A percentile compares a stretch with the other conserved stretches of the same genome.
These are phyloP conservation scores for Macrolepiota fuliginosa DNA, from an alignment of 768 basidiomycete species.

Conservation along the genomic window DNA sequence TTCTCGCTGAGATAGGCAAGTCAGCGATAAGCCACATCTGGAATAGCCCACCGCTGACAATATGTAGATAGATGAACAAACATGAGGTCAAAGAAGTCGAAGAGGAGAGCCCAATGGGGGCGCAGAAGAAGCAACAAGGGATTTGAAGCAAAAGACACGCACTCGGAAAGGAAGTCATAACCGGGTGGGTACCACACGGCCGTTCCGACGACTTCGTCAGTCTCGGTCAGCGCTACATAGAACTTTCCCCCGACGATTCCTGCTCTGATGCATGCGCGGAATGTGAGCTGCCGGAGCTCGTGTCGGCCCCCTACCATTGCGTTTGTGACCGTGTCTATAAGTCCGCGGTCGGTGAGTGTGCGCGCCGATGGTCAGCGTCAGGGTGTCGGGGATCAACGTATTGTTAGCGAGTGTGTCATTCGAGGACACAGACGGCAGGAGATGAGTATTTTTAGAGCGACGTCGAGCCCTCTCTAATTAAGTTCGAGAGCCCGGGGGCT, in stretches of 20 bases:
- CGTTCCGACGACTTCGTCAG: not conserved
- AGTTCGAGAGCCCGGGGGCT: too few species aligned
- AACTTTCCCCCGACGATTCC: not conserved
- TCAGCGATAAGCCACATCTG: too few species aligned
- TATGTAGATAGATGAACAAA: too few species aligned
- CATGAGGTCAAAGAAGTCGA: not conserved
- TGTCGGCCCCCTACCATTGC: not conserved
- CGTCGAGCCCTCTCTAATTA: too few species aligned
- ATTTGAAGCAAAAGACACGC: not conserved
- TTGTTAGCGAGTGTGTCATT: too few species aligned
- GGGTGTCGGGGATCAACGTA: too few species aligned
- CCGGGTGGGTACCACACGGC: not conserved
- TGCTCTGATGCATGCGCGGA: not conserved
- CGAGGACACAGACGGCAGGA: too few species aligned
- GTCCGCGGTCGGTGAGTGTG: not conserved
- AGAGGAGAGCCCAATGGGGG: not conserved
- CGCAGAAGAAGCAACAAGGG: not conserved
- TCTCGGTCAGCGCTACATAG: not conserved
- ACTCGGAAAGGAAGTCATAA: not conserved
- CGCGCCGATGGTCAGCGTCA: not conserved
- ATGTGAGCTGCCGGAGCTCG: not conserved
- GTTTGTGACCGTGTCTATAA: not conserved
- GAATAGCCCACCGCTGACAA: too few species aligned
- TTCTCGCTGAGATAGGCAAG: not conserved
- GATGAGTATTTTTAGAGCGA: too few species aligned